Evolutionary conservation across 805 yeast genomes (phyloP), one percentile per base, ranked within the genome.

Genomic region (Saccharomyces jurei): DNA sequence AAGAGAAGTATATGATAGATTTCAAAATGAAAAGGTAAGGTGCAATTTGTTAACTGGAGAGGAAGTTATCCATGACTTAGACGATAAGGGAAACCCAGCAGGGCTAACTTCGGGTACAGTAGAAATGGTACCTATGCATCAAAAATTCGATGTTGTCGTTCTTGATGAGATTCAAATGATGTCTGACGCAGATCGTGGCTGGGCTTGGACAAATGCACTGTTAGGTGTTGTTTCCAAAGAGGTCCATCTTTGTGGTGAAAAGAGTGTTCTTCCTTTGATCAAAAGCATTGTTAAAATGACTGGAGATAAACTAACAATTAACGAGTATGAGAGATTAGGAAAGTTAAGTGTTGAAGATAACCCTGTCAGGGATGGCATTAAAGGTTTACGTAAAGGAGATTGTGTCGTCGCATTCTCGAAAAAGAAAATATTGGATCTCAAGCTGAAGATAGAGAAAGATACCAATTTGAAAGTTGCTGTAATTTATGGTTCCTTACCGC

Each of bases 161-260:
- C 79, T 94, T 28, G 99, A 94, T 73, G 99, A 94, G 68, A 92
- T 94, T 59, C 99, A 94, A 69, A 90, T 94, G 98, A 82, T 94
- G 61, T 82, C 81, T 1, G 96, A 91, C 64, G 73, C 74, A 6
- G 73, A 72, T 17, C 72, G 99, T 58, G 99, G 99, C 0, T 83
- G 87, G 73, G 96, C 97, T 0, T 94, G 99, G 98, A 86, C 97
- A 0, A 82, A 83, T 60, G 97, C 96, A 0, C 73, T 94, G 1
- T 72, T 94, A 32, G 98, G 98, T 3, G 94, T 84, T 0, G 80
- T 80, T 56, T 95, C 97, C 3, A 82, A 82, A 53, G 96, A 89
- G 59, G 74, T 94, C 1, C 98, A 94, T 72, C 65, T 92, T 6
- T 94, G 99, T 73, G 99, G 99, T 41, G 99, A 94, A 66, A 86